These are phyloP conservation scores for Starmera quercuum DNA, from an alignment of 805 yeast genomes.

Conservation along the genomic window DNA sequence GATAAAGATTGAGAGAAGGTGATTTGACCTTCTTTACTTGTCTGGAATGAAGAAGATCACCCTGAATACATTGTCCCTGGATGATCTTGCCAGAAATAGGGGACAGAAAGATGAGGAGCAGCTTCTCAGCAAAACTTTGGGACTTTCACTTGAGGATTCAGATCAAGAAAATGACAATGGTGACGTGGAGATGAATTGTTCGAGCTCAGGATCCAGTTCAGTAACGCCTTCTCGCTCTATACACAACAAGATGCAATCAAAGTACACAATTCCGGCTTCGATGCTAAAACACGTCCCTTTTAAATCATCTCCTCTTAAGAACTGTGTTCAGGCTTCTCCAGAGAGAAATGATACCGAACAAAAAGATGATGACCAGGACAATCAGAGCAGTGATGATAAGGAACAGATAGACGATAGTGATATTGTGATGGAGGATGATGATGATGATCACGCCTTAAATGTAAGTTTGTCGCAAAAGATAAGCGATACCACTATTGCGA, in stretches of 20 bases:
- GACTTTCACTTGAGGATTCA: slow-evolving; percentile 1
- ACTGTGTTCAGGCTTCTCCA: slow-evolving; percentile 1
- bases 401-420: slow-evolving; percentile 7
- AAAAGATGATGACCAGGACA: slow-evolving; percentile 15
- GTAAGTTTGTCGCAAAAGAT: slow-evolving; percentile 1
- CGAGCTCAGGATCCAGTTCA: background rate
- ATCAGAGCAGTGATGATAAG: slow-evolving; percentile 19
- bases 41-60: background rate
- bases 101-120: background rate
- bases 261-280: background rate
- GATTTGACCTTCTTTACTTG: no score
- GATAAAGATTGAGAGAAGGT: no score
- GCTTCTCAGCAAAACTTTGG: slow-evolving; percentile 1
- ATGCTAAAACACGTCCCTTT: background rate
- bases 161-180: slow-evolving; percentile 1
- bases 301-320: slow-evolving; percentile 1
- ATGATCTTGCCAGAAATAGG: slow-evolving; percentile 2
- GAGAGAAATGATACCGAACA: slow-evolving; percentile 3
- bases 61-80: slow-evolving; percentile 2
- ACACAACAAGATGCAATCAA: background rate
- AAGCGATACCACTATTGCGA: slow-evolving; percentile 2
- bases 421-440: slow-evolving; percentile 7
- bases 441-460: slow-evolving; percentile 5
- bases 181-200: no score
- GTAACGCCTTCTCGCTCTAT: background rate